Evolutionary conservation across 2,329 filamentous ascomycete species (phyloP), one percentile per base, ranked within the genome.

Genomic region (Fonsecaea nubica): DNA sequence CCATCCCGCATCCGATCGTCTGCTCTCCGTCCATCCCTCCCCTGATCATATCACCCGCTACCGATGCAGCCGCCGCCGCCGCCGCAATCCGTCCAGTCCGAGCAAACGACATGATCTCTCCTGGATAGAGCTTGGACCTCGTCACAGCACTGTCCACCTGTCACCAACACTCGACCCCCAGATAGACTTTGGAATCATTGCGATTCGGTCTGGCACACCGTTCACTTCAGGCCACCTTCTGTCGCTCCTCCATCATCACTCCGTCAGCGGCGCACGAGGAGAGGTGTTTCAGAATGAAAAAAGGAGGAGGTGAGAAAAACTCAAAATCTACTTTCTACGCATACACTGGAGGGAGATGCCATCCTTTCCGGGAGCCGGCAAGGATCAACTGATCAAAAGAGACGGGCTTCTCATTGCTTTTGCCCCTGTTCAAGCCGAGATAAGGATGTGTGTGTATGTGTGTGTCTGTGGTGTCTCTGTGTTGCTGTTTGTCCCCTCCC

Each of bases 341-440:
- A 53, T 32, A 18, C 21, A n/a, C 40, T 25, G 25, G 15, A 5
- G 40, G 40, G 38, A 45, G n/a, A 45, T 4, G 13, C 10, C 45
- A 48, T 25, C 18, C 21, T 9, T 38, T 38, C 13, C 36, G 9
- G 10, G 36, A 50, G n/a, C 18, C 45, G 25, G 40, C 40, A 21
- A 25, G 45, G 45, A 21, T 25, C 18, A 25, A 25, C 25, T 25
- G 25, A 25, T 25, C 25, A 25, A 2, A 48, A 25, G 45, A 50
- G 45, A 25, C 25, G 57, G 40, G 7, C 38, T 25, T 30, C 3
- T 33, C 40, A 18, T 21, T 48, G 18, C n/a, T 59, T 33, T 12
- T 48, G 4, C 62, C 36, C 48, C 56, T 53, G 56, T 32, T 40
- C 25, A 32, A 40, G 61, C 33, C 53, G 40, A 57, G 62, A 64